Percentiles rank a stretch among this genome's conserved stretches.
Conservation (phyloP, 306 rosid genomes). For the Cicer chorassanicum region DNA sequence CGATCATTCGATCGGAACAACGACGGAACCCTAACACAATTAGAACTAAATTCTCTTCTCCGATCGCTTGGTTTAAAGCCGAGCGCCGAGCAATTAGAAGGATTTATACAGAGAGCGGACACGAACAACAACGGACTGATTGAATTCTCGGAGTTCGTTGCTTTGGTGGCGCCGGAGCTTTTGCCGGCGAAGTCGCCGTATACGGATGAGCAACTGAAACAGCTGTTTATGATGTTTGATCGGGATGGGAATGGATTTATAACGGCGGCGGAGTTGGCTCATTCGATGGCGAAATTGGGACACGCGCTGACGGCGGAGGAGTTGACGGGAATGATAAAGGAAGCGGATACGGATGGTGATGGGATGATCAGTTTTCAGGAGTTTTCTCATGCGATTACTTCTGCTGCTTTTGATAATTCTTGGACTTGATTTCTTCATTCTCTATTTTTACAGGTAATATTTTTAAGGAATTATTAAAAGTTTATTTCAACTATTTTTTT, state of each 20-base stretch:
- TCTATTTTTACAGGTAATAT: background rate
- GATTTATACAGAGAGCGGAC: slow-evolving; percentile 72
- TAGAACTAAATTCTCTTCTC: slow-evolving; percentile 81
- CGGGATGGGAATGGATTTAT: slow-evolving; percentile 89
- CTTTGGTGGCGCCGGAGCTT: slow-evolving; percentile 77
- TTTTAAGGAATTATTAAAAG: too few relatives aligned
- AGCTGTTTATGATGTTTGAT: slow-evolving; percentile 74
- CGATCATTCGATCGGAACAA: slow-evolving; percentile 88
- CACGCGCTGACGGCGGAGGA: slow-evolving; percentile 88
- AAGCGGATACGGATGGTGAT: slow-evolving; percentile 89
- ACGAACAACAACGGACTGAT: slow-evolving; percentile 79
- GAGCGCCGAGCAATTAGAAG: slow-evolving; percentile 76
- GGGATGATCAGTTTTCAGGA: slow-evolving; percentile 80
- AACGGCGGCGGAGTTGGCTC: slow-evolving; percentile 90
- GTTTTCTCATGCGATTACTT: slow-evolving; percentile 75
- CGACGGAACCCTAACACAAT: slow-evolving; percentile 86
- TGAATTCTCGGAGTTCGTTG: slow-evolving; percentile 83
- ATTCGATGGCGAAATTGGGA: slow-evolving; percentile 89
- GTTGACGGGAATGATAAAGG: slow-evolving; percentile 85
- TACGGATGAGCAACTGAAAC: slow-evolving; percentile 72
- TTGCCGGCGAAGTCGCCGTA: slow-evolving; percentile 81
- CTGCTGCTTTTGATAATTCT: slow-evolving; percentile 89
- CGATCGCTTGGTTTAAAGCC: slow-evolving; percentile 88
- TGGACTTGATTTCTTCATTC: slow-evolving; percentile 56
- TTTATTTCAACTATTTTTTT: too few relatives aligned